Evolutionary conservation across 805 yeast genomes (phyloP).

Genomic region (Teunomyces lycoperdinae): DNA sequence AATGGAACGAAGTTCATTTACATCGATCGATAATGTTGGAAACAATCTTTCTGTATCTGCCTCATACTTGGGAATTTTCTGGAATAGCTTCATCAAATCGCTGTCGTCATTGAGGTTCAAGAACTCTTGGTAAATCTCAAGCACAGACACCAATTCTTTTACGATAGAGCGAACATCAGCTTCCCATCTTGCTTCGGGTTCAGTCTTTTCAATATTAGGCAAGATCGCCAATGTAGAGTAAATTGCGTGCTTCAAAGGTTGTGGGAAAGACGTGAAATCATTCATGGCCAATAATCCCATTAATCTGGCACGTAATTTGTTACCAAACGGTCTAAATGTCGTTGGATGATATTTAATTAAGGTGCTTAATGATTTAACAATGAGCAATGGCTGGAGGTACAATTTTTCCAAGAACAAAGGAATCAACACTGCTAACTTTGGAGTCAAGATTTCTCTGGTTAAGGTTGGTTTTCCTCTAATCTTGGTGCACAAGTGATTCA

Average conservation of each 20-base stretch:
- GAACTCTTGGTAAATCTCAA: constrained; percentile 56
- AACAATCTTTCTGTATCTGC: constrained; percentile 9
- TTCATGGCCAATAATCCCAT: constrained; percentile 29
- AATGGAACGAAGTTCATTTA: constrained; percentile 52
- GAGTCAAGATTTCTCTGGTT: constrained; percentile 79
- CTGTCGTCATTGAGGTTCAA: constrained; percentile 57
- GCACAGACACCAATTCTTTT: constrained; percentile 52
- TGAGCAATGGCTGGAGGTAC: constrained; percentile 27
- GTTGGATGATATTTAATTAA: constrained; percentile 63
- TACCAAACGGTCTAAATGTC: constrained; percentile 76
- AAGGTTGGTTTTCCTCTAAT: constrained; percentile 80
- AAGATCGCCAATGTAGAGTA: constrained; percentile 52
- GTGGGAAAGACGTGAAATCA: constrained; percentile 39
- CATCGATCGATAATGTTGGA: constrained; percentile 48
- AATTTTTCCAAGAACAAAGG: constrained; percentile 46
- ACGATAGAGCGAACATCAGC: constrained; percentile 47
- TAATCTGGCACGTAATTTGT: constrained; percentile 53
- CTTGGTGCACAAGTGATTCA: constrained; percentile 40
- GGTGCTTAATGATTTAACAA: constrained; percentile 32
- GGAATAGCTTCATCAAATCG: constrained; percentile 41
- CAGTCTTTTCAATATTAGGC: constrained; percentile 54
- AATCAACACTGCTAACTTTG: constrained; percentile 66
- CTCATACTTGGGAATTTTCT: constrained; percentile 24
- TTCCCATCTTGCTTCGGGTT: constrained; percentile 46
- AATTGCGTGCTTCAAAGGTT: constrained; percentile 36